Conservation (phyloP, 768 basidiomycete genomes). For the Rhodotorula babjevae region DNA sequence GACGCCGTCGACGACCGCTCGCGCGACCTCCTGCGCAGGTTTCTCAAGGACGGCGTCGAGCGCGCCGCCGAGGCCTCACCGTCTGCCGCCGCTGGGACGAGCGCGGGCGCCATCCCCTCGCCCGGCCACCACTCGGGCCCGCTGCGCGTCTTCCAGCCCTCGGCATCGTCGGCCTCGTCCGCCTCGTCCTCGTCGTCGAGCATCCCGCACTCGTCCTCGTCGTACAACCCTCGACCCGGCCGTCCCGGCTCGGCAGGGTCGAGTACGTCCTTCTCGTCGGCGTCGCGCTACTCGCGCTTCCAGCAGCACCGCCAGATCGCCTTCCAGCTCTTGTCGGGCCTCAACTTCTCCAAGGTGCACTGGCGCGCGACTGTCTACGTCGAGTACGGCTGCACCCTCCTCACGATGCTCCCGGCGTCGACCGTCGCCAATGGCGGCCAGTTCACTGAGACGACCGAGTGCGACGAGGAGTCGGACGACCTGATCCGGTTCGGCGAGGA, state of each 20-base stretch:
- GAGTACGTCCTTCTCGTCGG: background rate
- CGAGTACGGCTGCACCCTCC: slow-evolving; percentile 17
- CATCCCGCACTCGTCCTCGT: no score
- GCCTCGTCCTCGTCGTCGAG: background rate
- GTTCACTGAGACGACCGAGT: background rate
- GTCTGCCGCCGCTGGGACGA: background rate
- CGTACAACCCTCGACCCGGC: no score
- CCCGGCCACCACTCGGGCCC: background rate
- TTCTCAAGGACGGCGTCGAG: background rate
- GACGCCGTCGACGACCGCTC: background rate
- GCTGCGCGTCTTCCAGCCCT: background rate
- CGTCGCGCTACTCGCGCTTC: background rate
- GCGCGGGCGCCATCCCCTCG: background rate
- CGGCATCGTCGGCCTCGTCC: background rate
- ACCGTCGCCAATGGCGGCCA: background rate
- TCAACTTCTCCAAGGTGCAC: slow-evolving; percentile 2
- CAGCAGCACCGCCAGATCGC: background rate
- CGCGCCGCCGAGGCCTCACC: background rate
- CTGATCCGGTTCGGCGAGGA: background rate
- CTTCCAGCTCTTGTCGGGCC: background rate
- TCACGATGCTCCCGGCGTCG: slow-evolving; percentile 16
- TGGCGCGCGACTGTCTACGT: background rate
- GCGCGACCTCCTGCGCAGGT: background rate
- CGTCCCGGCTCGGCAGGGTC: background rate
- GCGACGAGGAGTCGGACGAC: background rate